A percentile compares a stretch with the other conserved stretches of the same genome.
phyloP scores from a whole-genome alignment of 2,329 filamentous ascomycete species.

The Stemphylium beticola region DNA sequence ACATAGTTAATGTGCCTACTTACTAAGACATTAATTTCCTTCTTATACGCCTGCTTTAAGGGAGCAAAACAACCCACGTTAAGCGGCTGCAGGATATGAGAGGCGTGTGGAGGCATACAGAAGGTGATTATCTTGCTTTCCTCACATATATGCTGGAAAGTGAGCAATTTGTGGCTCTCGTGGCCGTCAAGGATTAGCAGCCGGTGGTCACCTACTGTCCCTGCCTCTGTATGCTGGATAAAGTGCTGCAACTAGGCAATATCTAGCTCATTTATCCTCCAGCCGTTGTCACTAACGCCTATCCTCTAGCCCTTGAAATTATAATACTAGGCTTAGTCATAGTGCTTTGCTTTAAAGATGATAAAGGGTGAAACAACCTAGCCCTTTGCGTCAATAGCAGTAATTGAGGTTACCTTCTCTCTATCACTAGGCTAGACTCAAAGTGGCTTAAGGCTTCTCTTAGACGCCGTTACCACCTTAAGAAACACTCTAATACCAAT shows the following conservation, averaged over 20 bases:
- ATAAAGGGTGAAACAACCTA: constrained; percentile 16
- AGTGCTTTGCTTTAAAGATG: constrained; percentile 16
- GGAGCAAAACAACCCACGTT: too few species aligned
- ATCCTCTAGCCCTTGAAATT: constrained; percentile 33
- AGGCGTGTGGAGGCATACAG: too few species aligned
- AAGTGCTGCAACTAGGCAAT: constrained; percentile 48
- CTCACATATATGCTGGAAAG: constrained; percentile 46
- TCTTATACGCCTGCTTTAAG: not conserved
- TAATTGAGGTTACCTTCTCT: constrained; percentile 20
- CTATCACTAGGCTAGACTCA: constrained; percentile 14
- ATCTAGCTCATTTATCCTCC: constrained; percentile 43
- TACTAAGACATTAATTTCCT: not conserved
- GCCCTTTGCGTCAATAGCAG: constrained; percentile 16
- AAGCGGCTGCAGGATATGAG: too few species aligned
- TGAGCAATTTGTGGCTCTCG: constrained; percentile 42
- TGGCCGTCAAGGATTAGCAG: constrained; percentile 50
- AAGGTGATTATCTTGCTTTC: constrained; percentile 49
- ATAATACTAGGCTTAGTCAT: constrained; percentile 13
- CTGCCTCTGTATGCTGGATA: constrained; percentile 35
- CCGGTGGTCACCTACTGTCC: constrained; percentile 33
- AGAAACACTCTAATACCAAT: constrained; percentile 13
- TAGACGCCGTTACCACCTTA: constrained; percentile 15
- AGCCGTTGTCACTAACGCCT: too few species aligned
- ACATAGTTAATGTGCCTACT: not conserved
- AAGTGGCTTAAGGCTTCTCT: constrained; percentile 4